Conservation (phyloP, 2,329 filamentous ascomycete genomes). For the Tolypocladium album region DNA sequence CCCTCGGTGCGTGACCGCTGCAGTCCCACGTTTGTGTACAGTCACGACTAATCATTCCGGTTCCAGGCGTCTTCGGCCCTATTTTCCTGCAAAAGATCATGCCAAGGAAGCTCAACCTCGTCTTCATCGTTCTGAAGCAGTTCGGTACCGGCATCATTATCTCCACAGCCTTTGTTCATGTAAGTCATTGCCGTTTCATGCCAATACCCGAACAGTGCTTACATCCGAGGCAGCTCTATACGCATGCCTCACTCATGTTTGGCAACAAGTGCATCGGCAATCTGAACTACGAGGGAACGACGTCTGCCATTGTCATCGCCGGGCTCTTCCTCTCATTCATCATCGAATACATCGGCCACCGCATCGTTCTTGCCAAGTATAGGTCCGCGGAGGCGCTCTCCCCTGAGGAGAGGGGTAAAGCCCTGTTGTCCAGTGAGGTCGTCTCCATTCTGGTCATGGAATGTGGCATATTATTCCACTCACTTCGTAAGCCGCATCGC, state of each 20-base stretch:
- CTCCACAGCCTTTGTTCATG: conserved; percentile 59
- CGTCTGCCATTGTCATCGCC: conserved; percentile 62
- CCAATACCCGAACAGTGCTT: not conserved
- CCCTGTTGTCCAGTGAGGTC: conserved; percentile 30
- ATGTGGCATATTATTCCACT: conserved; percentile 66
- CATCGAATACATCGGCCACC: conserved; percentile 56
- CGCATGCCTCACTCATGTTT: conserved; percentile 65
- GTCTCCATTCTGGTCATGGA: conserved; percentile 61
- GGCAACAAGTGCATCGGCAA: conserved; percentile 56
- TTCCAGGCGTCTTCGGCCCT: conserved; percentile 49
- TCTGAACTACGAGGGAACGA: conserved; percentile 56
- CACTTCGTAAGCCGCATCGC: conserved; percentile 39
- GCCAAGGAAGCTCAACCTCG: conserved; percentile 32
- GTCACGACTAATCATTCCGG: not conserved
- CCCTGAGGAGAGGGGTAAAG: conserved; percentile 12
- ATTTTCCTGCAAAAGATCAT: conserved; percentile 52
- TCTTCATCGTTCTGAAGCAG: conserved; percentile 58
- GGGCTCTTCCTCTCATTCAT: conserved; percentile 64
- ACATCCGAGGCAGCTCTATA: conserved; percentile 46
- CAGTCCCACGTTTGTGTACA: too few relatives aligned
- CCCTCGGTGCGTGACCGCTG: conserved; percentile 35
- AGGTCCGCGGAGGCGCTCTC: conserved; percentile 14
- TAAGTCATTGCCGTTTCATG: conserved; percentile 20
- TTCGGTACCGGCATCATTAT: conserved; percentile 66
- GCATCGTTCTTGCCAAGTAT: conserved; percentile 35